These are phyloP conservation scores for Tetracladium setigerum DNA, from an alignment of 495 filamentous ascomycete species.

Conservation along the genomic window DNA sequence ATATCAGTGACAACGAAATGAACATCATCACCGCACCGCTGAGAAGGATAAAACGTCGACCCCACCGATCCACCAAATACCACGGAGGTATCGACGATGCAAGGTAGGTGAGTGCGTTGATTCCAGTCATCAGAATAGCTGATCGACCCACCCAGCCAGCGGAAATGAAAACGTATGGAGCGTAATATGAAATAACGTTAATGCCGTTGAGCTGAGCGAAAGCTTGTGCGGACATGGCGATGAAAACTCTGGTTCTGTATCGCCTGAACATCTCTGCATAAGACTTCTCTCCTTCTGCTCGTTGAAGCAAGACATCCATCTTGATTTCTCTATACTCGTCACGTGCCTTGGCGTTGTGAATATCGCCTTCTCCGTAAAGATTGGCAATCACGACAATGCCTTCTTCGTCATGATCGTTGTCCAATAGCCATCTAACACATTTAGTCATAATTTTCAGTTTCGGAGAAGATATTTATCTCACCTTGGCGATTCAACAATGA, in stretches of 20 bases:
- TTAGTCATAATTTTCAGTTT: constrained; percentile 9
- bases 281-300: constrained; percentile 87
- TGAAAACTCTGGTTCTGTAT: constrained; percentile 87
- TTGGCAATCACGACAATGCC: constrained; percentile 97
- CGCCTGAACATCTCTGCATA: constrained; percentile 93
- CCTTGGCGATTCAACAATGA: constrained; percentile 96
- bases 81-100: constrained; percentile 89
- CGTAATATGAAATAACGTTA: constrained; percentile 99
- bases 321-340: constrained; percentile 98
- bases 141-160: constrained; percentile 87
- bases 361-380: constrained; percentile 90
- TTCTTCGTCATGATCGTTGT: constrained; percentile 97
- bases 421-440: constrained; percentile 74
- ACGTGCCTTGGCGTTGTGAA: constrained; percentile 81
- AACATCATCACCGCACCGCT: constrained; percentile 89
- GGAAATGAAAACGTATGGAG: constrained; percentile 91
- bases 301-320: constrained; percentile 87
- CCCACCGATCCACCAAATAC: constrained; percentile 94
- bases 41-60: constrained; percentile 81
- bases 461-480: constrained; percentile 27
- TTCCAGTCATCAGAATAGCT: constrained; percentile 94
- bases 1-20: constrained; percentile 82
- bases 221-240: constrained; percentile 97
- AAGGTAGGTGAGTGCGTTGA: constrained; percentile 90
- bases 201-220: constrained; percentile 96